Conservation (phyloP, 345 rosid genomes). For the Heritiera fomes region DNA sequence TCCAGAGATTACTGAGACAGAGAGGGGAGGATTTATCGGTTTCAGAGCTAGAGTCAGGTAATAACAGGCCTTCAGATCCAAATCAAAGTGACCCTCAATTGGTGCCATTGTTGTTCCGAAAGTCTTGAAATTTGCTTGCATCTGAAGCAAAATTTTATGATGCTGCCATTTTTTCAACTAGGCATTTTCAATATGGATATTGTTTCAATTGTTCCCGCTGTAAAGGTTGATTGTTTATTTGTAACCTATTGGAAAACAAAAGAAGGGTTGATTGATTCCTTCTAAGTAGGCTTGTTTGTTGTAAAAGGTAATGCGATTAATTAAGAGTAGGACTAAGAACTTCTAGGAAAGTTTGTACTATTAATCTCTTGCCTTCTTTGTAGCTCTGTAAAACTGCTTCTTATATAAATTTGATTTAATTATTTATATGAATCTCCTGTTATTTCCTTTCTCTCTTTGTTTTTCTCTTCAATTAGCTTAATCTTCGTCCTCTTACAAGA, state of each 20-base stretch:
- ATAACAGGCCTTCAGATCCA: slow-evolving; percentile 20
- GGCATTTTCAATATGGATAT: slow-evolving; percentile 11
- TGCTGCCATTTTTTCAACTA: slow-evolving; percentile 20
- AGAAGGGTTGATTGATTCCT: neutral
- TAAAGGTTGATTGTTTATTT: neutral
- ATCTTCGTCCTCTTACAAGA: too few relatives aligned
- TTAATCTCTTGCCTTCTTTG: too few relatives aligned
- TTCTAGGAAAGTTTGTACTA: neutral
- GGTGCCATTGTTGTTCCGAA: slow-evolving; percentile 64
- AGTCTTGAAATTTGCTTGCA: slow-evolving; percentile 24
- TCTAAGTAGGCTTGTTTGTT: neutral
- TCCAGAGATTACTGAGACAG: slow-evolving; percentile 45
- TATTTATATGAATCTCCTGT: too few relatives aligned
- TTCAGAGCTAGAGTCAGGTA: slow-evolving; percentile 55
- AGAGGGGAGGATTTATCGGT: slow-evolving; percentile 47
- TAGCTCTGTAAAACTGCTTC: neutral
- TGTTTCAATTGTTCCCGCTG: neutral
- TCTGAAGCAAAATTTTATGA: neutral
- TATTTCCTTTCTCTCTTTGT: too few relatives aligned
- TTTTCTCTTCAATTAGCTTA: neutral
- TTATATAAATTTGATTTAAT: neutral
- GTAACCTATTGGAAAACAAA: neutral
- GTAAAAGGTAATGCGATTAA: neutral
- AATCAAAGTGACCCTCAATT: slow-evolving; percentile 36
- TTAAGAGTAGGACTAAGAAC: neutral